Percentiles rank a stretch among this genome's conserved stretches.
phyloP scores from a whole-genome alignment of 2,329 filamentous ascomycete species.

The Pseudogymnoascus sp. region DNA sequence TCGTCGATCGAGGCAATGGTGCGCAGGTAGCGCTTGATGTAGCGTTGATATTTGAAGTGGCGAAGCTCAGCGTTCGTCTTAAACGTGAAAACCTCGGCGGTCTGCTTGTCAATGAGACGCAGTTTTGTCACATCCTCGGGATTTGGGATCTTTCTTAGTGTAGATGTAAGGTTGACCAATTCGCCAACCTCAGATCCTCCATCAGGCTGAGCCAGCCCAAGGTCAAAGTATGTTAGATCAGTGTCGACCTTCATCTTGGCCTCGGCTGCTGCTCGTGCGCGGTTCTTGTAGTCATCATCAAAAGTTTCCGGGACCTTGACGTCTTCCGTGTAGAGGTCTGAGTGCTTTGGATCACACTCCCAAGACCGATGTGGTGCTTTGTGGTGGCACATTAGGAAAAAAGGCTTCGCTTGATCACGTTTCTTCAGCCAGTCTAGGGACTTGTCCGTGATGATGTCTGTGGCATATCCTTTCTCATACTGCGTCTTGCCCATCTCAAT shows the following conservation, averaged over 20 bases:
- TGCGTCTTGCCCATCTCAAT: slow-evolving; percentile 32
- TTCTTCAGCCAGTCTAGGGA: slow-evolving; percentile 35
- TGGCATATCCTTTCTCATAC: slow-evolving; percentile 37
- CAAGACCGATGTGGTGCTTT: slow-evolving; percentile 46
- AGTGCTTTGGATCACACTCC: slow-evolving; percentile 43
- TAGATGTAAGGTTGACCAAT: slow-evolving; percentile 21
- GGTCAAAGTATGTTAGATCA: slow-evolving; percentile 43
- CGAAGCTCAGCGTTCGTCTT: slow-evolving; percentile 33
- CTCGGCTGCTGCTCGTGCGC: slow-evolving; percentile 38
- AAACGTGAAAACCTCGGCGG: slow-evolving; percentile 39
- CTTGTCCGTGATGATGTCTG: slow-evolving; percentile 45
- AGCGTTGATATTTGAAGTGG: slow-evolving; percentile 48
- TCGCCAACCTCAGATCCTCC: slow-evolving; percentile 35
- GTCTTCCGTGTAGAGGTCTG: slow-evolving; percentile 38
- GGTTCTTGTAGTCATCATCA: slow-evolving; percentile 45
- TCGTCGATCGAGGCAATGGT: slow-evolving; percentile 45
- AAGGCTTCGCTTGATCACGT: slow-evolving; percentile 31
- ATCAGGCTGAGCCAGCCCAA: slow-evolving; percentile 43
- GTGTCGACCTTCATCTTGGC: slow-evolving; percentile 45
- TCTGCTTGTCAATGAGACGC: slow-evolving; percentile 37
- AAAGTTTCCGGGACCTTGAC: slow-evolving; percentile 43
- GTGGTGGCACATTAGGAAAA: slow-evolving; percentile 49
- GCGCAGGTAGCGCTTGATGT: slow-evolving; percentile 47
- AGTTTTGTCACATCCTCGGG: slow-evolving; percentile 27
- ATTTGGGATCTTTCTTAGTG: slow-evolving; percentile 32